Base-by-base conservation (phyloP, 2,329 filamentous ascomycete species). In the Penicillium vulpinum region DNA sequence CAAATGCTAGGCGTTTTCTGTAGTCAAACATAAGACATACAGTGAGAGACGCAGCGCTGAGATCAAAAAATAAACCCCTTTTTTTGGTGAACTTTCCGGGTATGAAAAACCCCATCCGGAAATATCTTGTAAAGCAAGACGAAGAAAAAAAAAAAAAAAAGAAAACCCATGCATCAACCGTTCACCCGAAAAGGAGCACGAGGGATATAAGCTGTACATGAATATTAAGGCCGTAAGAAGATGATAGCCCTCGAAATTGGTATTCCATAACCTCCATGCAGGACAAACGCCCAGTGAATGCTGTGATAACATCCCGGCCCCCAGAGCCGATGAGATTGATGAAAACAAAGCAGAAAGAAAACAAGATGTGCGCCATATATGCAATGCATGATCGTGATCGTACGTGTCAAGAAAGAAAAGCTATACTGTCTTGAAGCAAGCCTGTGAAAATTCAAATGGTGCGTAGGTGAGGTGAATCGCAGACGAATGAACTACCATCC, bases 401-500 rank as follows among this genome's bases (percentile, higher is more conserved):
- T 69, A 70, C 66, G 68, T 72, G 69, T 71, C 67, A 53, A 58
- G 54, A 41, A 56, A 49, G 53, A 62, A 55, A 55, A 29, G 45
- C 59, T 51, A 49, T 51, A 56, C 57, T 57, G 45, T 50, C 49
- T 56, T 49, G 59, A 53, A 59, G 50, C 41, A 54, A 54, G 51
- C 44, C 48, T 21, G 41, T 29, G 44, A 16, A 43, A 53, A 40
- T 21, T 40, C 24, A 18, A 38, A 40, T 51, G 51, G 40, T 16
- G 29, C 31, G 33, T 41, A 41, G 29, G 36, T 31, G 28, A 50
- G n/a, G 29, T 36, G 21, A 26, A 36, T 33, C 10, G 16, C 21
- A 31, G 26, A 21, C 18, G 26, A 40, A 26, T 29, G 5, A 24
- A 54, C 62, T 85, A 95, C 91, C 91, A 96, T 69, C 91, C 91